Base-by-base conservation (phyloP, 208 protist genomes). In the Acanthamoeba rhysodes region DNA sequence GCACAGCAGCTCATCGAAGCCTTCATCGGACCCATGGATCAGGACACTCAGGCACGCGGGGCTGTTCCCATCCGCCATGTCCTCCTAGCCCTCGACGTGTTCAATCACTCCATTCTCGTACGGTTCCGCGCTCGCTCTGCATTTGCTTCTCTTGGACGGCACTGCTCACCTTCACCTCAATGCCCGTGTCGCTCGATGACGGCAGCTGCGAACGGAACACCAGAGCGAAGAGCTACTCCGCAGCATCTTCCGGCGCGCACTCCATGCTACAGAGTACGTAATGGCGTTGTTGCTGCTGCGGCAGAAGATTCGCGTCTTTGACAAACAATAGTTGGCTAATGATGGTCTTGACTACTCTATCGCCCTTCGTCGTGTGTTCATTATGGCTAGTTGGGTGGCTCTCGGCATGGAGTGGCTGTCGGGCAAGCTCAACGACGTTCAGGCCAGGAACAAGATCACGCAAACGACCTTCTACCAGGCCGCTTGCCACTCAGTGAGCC, bases 1-100 rank as follows among this genome's bases (percentile, higher is more conserved):
- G 32, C 45, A 20, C 32, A 84, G 74, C 41, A 84, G 32, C 32
- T 84, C 74, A 84, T 84, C 32, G 74, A 84, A 8, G 74, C 74
- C 74, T 48, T 84, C 29, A 24, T 84, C 32, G 74, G 74, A 24
- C 41, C 64, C 27, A 0, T 70, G 64, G n/a, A 70, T 29, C 16
- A 70, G 16, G 64, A 70, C 64, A 66, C 59, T 16, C 64, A 27
- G 64, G 64, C 64, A 22, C 64, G 24, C 64, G 27, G 45, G 45
- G 74, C 74, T 32, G 45, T 27, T 48, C 74, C 37, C 45, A 7
- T 53, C 29, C 74, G 45, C 22, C 37, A 34, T 1, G 22, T 84
- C 18, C 41, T 84, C 45, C 74, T 84, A 2, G 74, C 74, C 45
- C 45, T 84, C 3, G 74, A 84, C 37, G 37, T 84, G 32, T 84